Evolutionary conservation across 179 eudicot genomes (phyloP), one percentile per base, ranked within the genome.

Genomic region (Spergularia azorica): DNA sequence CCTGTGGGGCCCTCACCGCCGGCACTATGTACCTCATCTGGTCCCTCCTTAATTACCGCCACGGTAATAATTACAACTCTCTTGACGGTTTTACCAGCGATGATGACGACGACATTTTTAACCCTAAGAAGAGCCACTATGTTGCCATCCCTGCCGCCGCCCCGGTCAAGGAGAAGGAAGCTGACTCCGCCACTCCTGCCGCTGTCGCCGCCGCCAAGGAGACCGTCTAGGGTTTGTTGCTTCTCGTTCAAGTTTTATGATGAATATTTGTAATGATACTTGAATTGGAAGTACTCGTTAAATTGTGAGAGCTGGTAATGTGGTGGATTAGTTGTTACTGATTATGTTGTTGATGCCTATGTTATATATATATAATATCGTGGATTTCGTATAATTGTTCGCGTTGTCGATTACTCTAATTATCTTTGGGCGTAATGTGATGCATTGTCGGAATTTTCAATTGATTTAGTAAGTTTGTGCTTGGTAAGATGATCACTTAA

Each of bases 1-100:
- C 93, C 7, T 93, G 95, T 54, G 98, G 98, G 16, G 92, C 90
- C 16, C 87, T 95, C 51, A 89, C 97, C 51, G 96, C 93, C 6
- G 91, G 86, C 1, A 86, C 88, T 0, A 78, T 95, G 86, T 93
- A 86, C 81, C 72, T 91, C 61, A 59, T 93, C n/a, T 95, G 97
- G 95, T 88, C 96, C 0, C 63, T 93, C 38, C 85, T 91, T 16
- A 80, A 78, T 8, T 75, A 65, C 58, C 70, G 88, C 2, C 72
- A 81, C 13, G 84, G 80, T 1, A 16, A n/a, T n/a, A n/a, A 72
- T 18, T 79, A 71, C 43, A 73, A 67, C 1, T 61, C 54, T 7
- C 48, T 58, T 71, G 88, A 77, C 14, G 81, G 80, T 9, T 89
- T 81, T 9, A 26, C 32, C 32, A 89, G 77, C 18, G 83, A 61